Base-by-base conservation (phyloP, 371 early-diverging fungal genomes). In the Mycotypha africana region DNA sequence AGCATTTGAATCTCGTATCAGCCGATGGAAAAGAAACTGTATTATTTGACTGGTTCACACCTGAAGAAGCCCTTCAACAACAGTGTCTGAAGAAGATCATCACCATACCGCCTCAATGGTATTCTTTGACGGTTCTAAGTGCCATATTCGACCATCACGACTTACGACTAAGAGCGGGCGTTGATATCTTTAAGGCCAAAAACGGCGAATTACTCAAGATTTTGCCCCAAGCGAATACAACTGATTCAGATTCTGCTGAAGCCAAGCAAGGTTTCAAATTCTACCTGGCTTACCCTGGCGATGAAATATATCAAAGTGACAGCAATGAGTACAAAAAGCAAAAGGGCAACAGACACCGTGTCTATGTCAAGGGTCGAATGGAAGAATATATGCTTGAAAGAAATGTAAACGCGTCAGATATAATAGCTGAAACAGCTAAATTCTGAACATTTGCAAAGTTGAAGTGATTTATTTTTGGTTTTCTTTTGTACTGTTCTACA, bases 61-160 rank as follows among this genome's bases (percentile, higher is more conserved):
- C 92, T 0, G 62, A 64, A 38, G 76, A 85, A 51, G 73, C 64
- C 8, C 30, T 72, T n/a, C 19, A 42, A 6, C 39, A 38, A 30
- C 58, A 51, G 28, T 15, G 53, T 11, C 33, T 59, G 12, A 44
- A 55, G 16, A 36, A 68, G 20, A 53, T 72, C 2, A 45, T 66
- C 1, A 34, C 66, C 25, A 73, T 82, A 26, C 86, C 86, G 16
- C 88, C 88, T 12, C 88, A 88, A 60, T 85, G 78, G 66, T 82
- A 81, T 30, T 58, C 77, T 0, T 44, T 88, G 16, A 32, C 61
- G 4, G 47, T 69, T 12, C 47, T 88, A 56, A 41, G 49, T 19
- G 47, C 57, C 14, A 25, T 62, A 16, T 32, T 50, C 4, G 42
- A 55, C 16, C 60, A 64, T 30, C 45, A 49, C 21, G 52, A 70